phyloP scores from a whole-genome alignment of 1,284 basidiomycete species.

The Xanthoconium separans region DNA sequence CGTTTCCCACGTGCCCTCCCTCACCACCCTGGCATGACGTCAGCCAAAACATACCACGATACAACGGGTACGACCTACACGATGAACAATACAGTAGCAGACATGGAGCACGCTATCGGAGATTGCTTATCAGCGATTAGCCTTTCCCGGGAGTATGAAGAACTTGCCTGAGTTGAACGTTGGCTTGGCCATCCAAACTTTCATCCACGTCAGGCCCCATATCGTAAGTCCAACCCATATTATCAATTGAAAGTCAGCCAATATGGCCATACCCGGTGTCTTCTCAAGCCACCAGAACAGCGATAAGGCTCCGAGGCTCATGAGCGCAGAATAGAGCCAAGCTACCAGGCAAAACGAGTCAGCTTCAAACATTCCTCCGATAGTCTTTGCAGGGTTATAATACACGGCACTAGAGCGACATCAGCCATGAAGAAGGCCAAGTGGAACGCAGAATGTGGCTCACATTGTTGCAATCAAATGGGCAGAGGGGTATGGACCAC shows the following conservation, averaged over 20 bases:
- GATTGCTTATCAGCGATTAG: neutral
- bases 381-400: slow-evolving; percentile 82
- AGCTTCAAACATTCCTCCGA: slow-evolving; percentile 90
- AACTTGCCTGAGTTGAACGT: slow-evolving; percentile 85
- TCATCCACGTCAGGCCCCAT: slow-evolving; percentile 81
- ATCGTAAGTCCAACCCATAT: slow-evolving; percentile 84
- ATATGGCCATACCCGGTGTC: slow-evolving; percentile 64
- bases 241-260: slow-evolving; percentile 68
- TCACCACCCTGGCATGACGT: slow-evolving; percentile 62
- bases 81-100: slow-evolving; percentile 80
- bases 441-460: slow-evolving; percentile 25
- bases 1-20: slow-evolving; percentile 82
- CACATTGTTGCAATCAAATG: slow-evolving; percentile 92
- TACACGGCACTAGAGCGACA: slow-evolving; percentile 60
- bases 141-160: neutral
- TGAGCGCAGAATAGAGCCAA: slow-evolving; percentile 67
- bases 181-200: slow-evolving; percentile 87
- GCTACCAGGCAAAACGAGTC: slow-evolving; percentile 77
- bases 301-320: slow-evolving; percentile 75
- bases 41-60: slow-evolving; percentile 1
- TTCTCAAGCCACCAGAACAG: slow-evolving; percentile 79
- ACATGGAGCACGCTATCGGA: slow-evolving; percentile 82
- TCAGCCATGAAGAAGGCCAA: slow-evolving; percentile 7
- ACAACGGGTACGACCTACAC: slow-evolving; percentile 53
- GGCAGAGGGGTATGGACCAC: slow-evolving; percentile 66